Evolutionary conservation across 257 asterid genomes (phyloP).

Genomic region (Ballota nigra): DNA sequence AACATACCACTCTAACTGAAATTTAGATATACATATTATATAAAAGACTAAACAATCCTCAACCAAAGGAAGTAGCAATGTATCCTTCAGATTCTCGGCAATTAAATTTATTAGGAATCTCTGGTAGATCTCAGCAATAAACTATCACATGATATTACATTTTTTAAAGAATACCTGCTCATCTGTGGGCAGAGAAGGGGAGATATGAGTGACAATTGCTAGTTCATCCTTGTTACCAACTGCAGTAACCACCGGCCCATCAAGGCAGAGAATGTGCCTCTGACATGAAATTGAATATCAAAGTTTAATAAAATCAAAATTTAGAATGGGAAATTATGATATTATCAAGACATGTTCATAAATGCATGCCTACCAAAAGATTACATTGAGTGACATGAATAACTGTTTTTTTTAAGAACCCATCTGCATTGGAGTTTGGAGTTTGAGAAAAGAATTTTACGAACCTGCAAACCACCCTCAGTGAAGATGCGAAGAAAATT

Average conservation of each 20-base stretch:
- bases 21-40: background rate
- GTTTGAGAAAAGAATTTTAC: constrained; percentile 23
- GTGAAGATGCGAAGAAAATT: constrained; percentile 88
- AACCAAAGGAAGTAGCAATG: constrained; percentile 1
- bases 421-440: constrained; percentile 4
- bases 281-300: constrained; percentile 31
- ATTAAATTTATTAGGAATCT: background rate
- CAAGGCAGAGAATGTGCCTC: constrained; percentile 73
- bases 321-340: constrained; percentile 8
- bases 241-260: constrained; percentile 94
- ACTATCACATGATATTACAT: background rate
- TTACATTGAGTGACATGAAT: background rate
- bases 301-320: constrained; percentile 18
- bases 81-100: background rate
- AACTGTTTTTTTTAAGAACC: background rate
- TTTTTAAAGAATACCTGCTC: constrained; percentile 66
- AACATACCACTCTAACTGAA: background rate
- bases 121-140: constrained; percentile 15
- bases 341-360: background rate
- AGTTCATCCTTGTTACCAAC: constrained; percentile 84
- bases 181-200: constrained; percentile 79
- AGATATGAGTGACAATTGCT: constrained; percentile 76
- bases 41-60: background rate
- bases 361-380: constrained; percentile 6
- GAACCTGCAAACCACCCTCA: constrained; percentile 90